Evolutionary conservation across 2,329 filamentous ascomycete species (phyloP).

Genomic region (Phoma herbarum): DNA sequence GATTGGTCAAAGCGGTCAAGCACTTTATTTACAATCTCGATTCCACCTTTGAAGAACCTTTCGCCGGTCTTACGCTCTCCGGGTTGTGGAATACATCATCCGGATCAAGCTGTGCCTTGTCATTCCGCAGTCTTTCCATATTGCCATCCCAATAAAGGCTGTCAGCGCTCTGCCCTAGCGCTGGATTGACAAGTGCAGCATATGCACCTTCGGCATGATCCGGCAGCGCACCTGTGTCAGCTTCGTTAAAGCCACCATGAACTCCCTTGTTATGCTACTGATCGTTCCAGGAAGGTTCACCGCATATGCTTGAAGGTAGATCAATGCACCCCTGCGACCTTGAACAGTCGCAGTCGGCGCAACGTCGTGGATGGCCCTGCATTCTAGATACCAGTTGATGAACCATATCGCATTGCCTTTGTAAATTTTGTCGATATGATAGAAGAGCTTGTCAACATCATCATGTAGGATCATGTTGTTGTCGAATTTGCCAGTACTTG

Average conservation of each 20-base stretch:
- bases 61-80: conserved; percentile 44
- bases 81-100: conserved; percentile 50
- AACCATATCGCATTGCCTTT: conserved; percentile 49
- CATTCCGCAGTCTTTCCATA: conserved; percentile 45
- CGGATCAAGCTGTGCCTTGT: conserved; percentile 54
- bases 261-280: conserved; percentile 49
- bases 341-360: conserved; percentile 45
- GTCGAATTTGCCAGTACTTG: conserved; percentile 47
- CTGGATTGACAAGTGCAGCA: conserved; percentile 62
- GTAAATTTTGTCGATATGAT: conserved; percentile 41
- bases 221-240: conserved; percentile 43
- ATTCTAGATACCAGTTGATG: conserved; percentile 48
- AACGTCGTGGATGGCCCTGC: conserved; percentile 46
- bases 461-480: conserved; percentile 43
- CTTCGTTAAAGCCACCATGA: conserved; percentile 55
- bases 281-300: conserved; percentile 45
- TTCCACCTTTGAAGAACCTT: conserved; percentile 8
- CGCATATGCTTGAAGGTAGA: conserved; percentile 51
- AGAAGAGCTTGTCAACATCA: conserved; percentile 45
- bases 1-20: not conserved
- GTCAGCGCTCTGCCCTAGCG: conserved; percentile 54
- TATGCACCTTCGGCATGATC: conserved; percentile 57
- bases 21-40: not conserved
- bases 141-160: conserved; percentile 58
- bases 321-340: conserved; percentile 45